A percentile compares a stretch with the other conserved stretches of the same genome.
These are phyloP conservation scores for Xylaria digitata DNA, from an alignment of 2,329 filamentous ascomycete species.

Conservation along the genomic window DNA sequence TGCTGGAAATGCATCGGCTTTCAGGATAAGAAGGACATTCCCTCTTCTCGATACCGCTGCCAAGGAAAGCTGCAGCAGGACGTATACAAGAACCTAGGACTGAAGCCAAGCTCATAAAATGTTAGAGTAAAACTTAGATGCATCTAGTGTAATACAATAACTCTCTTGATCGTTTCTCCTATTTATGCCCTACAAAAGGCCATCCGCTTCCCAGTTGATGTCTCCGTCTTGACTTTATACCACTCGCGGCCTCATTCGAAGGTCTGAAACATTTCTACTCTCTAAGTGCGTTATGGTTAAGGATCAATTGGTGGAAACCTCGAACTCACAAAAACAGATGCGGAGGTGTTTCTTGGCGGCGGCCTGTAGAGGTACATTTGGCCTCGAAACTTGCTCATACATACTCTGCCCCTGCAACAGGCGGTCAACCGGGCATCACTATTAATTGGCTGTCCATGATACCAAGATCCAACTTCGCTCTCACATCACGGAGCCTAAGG, in stretches of 20 bases:
- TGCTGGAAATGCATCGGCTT: conserved; percentile 41
- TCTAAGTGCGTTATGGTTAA: not conserved
- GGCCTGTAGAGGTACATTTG: conserved; percentile 5
- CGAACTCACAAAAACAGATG: not conserved
- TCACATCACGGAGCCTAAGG: not conserved
- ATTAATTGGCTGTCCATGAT: not conserved
- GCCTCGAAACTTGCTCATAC: conserved; percentile 25
- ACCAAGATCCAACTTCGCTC: not conserved
- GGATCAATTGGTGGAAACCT: not conserved
- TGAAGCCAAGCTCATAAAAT: conserved; percentile 32
- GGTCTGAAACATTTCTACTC: no score
- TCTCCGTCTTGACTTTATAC: not conserved
- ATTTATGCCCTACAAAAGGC: not conserved
- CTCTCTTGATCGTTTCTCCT: not conserved
- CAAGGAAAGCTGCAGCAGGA: conserved; percentile 38
- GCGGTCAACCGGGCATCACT: no score
- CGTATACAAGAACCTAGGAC: conserved; percentile 33
- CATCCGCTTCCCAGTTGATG: no score
- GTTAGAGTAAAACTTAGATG: not conserved
- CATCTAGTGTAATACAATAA: conserved; percentile 7
- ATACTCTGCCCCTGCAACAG: conserved; percentile 12
- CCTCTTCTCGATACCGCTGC: conserved; percentile 32
- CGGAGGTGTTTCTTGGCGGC: not conserved
- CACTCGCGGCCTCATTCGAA: no score
- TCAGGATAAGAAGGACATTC: conserved; percentile 33